Conservation (phyloP, 306 rosid species). For the Purshia tridentata region DNA sequence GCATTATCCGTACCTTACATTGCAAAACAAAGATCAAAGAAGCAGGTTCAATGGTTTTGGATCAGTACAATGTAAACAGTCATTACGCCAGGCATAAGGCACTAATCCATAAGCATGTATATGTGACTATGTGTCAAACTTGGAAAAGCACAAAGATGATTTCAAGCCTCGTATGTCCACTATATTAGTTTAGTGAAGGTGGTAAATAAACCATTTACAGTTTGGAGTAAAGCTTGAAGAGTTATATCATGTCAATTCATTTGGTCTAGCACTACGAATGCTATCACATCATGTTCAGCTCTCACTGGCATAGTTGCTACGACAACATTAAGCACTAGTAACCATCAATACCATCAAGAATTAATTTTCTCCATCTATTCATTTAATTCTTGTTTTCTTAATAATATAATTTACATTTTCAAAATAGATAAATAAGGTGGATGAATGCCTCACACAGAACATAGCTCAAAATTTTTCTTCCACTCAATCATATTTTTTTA, state of each 20-base stretch:
- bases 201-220: neutral
- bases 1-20: conserved; percentile 92
- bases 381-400: no score
- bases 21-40: conserved; percentile 31
- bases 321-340: no score
- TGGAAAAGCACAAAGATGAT: neutral
- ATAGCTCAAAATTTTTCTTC: no score
- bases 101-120: conserved; percentile 1
- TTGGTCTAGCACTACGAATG: neutral
- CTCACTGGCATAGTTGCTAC: no score
- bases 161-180: neutral
- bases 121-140: neutral
- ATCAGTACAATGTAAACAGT: neutral
- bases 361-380: no score
- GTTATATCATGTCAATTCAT: neutral
- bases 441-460: no score
- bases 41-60: conserved; percentile 12
- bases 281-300: no score
- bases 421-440: no score
- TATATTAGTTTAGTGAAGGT: neutral
- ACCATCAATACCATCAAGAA: no score
- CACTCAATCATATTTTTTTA: no score
- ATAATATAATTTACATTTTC: no score
- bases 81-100: neutral
- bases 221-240: neutral